Conservation (phyloP, 169 alveolate genomes). For the Amoebophrya sp. region DNA sequence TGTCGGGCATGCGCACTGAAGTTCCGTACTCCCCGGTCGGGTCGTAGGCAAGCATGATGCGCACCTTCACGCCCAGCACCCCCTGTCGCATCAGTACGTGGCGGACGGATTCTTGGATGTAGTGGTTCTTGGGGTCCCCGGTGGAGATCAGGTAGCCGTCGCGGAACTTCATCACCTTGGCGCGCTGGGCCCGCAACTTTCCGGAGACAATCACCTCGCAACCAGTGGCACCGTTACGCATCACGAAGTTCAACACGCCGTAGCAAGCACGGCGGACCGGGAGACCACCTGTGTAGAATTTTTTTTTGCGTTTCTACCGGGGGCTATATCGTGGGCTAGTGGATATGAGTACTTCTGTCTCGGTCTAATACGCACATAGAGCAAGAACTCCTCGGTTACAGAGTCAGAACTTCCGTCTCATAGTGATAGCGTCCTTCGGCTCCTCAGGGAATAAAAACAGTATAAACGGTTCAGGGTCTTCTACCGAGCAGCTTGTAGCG, state of each 20-base stretch:
- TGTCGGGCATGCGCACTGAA: constrained; percentile 87
- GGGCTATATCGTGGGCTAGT: too few species aligned
- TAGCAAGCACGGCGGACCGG: constrained; percentile 99
- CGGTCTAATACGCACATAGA: background rate
- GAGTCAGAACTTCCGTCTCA: too few species aligned
- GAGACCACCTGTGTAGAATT: constrained; percentile 54
- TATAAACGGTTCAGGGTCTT: too few species aligned
- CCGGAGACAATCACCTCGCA: constrained; percentile 99
- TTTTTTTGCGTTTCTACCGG: too few species aligned
- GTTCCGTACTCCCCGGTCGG: constrained; percentile 93
- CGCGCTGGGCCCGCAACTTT: constrained; percentile 99
- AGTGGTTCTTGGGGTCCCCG: constrained; percentile 93
- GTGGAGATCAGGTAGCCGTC: constrained; percentile 93
- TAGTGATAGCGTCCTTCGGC: too few species aligned
- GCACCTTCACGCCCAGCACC: constrained; percentile 72
- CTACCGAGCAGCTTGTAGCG: constrained; percentile 84
- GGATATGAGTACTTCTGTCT: too few species aligned
- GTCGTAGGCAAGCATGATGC: constrained; percentile 92
- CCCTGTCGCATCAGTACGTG: constrained; percentile 98
- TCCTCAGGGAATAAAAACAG: too few species aligned
- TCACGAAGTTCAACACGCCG: constrained; percentile 88
- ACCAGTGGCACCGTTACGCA: constrained; percentile 95
- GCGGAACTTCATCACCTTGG: constrained; percentile 93
- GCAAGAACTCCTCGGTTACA: background rate
- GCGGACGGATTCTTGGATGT: constrained; percentile 93